These are phyloP conservation scores for Mollisia scopiformis DNA, from an alignment of 2,329 filamentous ascomycete genomes.

Conservation along the genomic window DNA sequence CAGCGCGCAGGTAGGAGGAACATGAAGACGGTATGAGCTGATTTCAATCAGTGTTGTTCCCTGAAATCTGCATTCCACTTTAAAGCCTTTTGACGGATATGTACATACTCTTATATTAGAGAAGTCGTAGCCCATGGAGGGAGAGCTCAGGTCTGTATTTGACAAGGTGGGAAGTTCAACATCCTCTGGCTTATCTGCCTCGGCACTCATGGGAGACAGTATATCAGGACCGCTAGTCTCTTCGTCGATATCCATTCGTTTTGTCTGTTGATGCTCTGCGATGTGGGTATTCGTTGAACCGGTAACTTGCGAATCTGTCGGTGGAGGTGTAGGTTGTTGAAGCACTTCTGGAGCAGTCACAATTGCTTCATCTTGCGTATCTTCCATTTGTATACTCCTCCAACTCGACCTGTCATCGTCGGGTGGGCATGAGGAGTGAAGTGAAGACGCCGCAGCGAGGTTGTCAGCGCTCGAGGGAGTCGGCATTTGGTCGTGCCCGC, in stretches of 20 bases:
- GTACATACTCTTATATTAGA: conserved; percentile 56
- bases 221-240: conserved; percentile 36
- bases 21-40: conserved; percentile 70
- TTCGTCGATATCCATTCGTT: conserved; percentile 46
- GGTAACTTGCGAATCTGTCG: conserved; percentile 29
- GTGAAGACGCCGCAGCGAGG: conserved; percentile 28
- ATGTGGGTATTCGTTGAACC: conserved; percentile 38
- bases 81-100: neutral
- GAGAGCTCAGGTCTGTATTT: conserved; percentile 40
- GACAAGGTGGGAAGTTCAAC: conserved; percentile 35
- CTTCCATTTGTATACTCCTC: conserved; percentile 39
- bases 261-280: conserved; percentile 38
- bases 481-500: conserved; percentile 39
- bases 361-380: conserved; percentile 31
- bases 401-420: conserved; percentile 41
- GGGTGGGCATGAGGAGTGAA: conserved; percentile 46
- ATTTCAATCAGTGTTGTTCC: conserved; percentile 10
- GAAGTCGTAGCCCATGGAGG: conserved; percentile 55
- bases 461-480: conserved; percentile 35
- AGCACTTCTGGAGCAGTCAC: conserved; percentile 31
- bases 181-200: conserved; percentile 42
- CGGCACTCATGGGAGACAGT: conserved; percentile 40
- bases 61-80: too few relatives aligned
- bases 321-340: conserved; percentile 34
- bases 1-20: conserved; percentile 83